phyloP scores from a whole-genome alignment of 768 basidiomycete genomes.

The Boletus huronensis region DNA sequence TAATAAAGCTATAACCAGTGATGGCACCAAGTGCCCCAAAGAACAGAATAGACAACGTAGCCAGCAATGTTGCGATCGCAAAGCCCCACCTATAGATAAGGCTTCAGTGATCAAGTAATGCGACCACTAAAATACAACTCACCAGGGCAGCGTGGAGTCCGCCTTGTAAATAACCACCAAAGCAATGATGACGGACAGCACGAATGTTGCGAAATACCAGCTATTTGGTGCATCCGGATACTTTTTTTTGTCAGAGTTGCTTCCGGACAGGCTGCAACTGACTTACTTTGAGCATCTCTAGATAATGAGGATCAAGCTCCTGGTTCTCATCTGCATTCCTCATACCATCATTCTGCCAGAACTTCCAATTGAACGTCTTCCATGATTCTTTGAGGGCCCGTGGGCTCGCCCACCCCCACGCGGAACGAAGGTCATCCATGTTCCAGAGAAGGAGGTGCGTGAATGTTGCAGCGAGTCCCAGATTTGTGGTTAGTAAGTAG shows the following conservation, averaged over 20 bases:
- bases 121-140: background rate
- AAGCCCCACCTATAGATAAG: constrained; percentile 40
- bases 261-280: constrained; percentile 14
- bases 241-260: constrained; percentile 14
- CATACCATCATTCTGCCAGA: constrained; percentile 30
- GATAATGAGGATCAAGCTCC: constrained; percentile 51
- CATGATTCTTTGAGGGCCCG: constrained; percentile 25
- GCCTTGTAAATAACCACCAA: constrained; percentile 53
- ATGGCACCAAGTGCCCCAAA: constrained; percentile 53
- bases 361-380: constrained; percentile 33
- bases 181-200: constrained; percentile 42
- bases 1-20: constrained; percentile 33
- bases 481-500: constrained; percentile 16
- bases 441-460: constrained; percentile 55
- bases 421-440: constrained; percentile 42
- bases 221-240: constrained; percentile 35
- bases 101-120: background rate
- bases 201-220: constrained; percentile 32
- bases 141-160: constrained; percentile 54
- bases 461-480: constrained; percentile 45
- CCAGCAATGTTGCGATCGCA: constrained; percentile 48
- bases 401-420: constrained; percentile 46
- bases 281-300: constrained; percentile 44
- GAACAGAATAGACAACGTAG: constrained; percentile 51
- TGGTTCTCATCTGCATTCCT: constrained; percentile 32